Percentiles rank a stretch among this genome's conserved stretches.
Conservation (phyloP, 139 green algal genomes). For the Chlorella sp. region DNA sequence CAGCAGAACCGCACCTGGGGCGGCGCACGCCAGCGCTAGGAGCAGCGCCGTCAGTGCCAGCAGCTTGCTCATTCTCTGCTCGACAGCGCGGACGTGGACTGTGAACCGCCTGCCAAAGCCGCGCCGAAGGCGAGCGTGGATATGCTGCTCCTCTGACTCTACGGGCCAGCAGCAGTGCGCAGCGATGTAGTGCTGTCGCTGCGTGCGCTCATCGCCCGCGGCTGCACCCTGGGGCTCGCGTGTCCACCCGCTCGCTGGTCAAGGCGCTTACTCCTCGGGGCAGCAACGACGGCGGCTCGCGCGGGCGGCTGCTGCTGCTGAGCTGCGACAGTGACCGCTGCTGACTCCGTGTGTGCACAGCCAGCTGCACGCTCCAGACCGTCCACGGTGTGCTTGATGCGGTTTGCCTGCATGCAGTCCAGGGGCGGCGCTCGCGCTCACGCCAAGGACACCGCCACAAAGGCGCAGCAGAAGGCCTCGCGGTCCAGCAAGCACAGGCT, state of each 20-base stretch:
- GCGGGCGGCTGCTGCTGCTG: no score
- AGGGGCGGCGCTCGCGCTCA: background rate
- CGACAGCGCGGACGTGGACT: background rate
- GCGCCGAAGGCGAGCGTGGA: background rate
- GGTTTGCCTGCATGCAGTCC: background rate
- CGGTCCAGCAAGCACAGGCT: slow-evolving; percentile 51
- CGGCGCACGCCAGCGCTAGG: background rate
- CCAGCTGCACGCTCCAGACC: background rate
- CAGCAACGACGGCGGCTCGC: background rate
- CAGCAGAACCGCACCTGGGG: no score
- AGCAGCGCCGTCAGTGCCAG: background rate
- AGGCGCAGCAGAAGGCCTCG: slow-evolving; percentile 65
- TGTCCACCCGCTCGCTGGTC: no score
- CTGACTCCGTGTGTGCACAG: background rate
- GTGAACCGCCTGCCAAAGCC: background rate
- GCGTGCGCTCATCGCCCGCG: background rate
- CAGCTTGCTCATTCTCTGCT: no score
- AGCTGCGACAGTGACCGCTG: no score
- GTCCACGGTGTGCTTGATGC: background rate
- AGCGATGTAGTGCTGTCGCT: background rate
- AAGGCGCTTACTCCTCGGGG: background rate
- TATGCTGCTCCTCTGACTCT: background rate
- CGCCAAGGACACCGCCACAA: slow-evolving; percentile 39
- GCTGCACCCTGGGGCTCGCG: no score
- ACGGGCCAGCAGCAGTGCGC: background rate